Evolutionary conservation across 345 rosid species (phyloP), one percentile per base, ranked within the genome.

Genomic region (Hibiscus mutabilis): DNA sequence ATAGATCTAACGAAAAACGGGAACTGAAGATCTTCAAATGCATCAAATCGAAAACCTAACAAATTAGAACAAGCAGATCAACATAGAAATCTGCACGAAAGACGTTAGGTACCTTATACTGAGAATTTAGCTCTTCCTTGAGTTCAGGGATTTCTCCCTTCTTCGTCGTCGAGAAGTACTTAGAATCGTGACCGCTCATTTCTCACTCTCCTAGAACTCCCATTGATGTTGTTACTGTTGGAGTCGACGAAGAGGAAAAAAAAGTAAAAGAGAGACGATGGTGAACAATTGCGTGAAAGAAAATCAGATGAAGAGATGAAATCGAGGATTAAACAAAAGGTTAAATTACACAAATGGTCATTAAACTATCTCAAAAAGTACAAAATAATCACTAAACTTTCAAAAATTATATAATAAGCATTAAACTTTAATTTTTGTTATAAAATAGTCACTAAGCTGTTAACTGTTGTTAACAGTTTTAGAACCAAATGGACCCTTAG

Each of bases 71-170:
- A 81, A 71, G 22, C 72, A 62, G 71, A 86, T 80, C 82, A 29
- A 47, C 18, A 60, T 60, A 59, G 33, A 16, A 46, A 46, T 8
- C 51, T 7, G 59, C 27, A 19, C 13, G 27, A 15, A 18, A 31
- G 47, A 55, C 42, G 62, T 46, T 64, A 69, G 65, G 18, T 3
- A 91, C 98, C 97, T 94, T 94, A 79, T 91, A 91, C 91, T 91
- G 97, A 27, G 98, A 92, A 91, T 91, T 96, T 73, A 95, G 97
- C 86, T 95, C 99, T 73, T 95, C 99, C 76, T 95, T 95, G 78
- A 96, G 97, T 83, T 94, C 98, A 73, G 97, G 98, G 84, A 94
- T 94, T 82, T 94, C 98, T 51, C 98, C 98, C 86, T 94, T 94
- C 93, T 94, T 94, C 72, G 98, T 90, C 42, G 97, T 90, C 25